These are phyloP conservation scores for Takakia lepidozioides DNA, from an alignment of 225 moss, liverwort and hornwort genomes.

Conservation along the genomic window DNA sequence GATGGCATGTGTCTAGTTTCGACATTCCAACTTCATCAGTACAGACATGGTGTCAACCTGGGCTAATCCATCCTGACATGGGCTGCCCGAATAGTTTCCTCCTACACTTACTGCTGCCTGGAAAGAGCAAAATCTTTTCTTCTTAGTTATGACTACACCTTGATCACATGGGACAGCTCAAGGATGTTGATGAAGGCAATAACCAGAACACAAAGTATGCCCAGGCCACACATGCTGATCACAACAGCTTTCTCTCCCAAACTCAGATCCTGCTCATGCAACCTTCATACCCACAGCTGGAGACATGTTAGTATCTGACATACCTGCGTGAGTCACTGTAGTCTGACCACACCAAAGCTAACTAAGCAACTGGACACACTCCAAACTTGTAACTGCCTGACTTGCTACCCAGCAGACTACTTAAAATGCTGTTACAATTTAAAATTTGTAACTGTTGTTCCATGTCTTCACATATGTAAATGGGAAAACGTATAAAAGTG, in stretches of 20 bases:
- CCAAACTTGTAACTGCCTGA: neutral
- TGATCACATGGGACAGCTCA: constrained; percentile 33
- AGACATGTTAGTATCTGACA: constrained; percentile 5
- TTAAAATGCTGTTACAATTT: neutral
- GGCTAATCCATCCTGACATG: no score
- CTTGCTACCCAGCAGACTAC: neutral
- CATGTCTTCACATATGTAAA: no score
- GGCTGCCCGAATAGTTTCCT: no score
- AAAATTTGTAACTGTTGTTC: neutral
- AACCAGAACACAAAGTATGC: constrained; percentile 38
- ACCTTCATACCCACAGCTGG: constrained; percentile 22
- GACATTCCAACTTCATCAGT: no score
- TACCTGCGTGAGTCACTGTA: neutral
- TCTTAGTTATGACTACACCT: constrained; percentile 27
- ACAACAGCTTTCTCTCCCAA: constrained; percentile 22
- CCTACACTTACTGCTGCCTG: no score
- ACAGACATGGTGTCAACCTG: no score
- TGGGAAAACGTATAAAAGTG: no score
- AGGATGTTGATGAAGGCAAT: constrained; percentile 60
- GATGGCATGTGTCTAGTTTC: no score
- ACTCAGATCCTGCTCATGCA: constrained; percentile 56
- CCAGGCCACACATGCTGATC: constrained; percentile 39
- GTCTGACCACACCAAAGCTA: neutral
- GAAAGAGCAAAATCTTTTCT: no score
- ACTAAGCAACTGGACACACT: neutral